These are phyloP conservation scores for Calonectria multiphialidica DNA, from an alignment of 2,329 filamentous ascomycete genomes.

Conservation along the genomic window DNA sequence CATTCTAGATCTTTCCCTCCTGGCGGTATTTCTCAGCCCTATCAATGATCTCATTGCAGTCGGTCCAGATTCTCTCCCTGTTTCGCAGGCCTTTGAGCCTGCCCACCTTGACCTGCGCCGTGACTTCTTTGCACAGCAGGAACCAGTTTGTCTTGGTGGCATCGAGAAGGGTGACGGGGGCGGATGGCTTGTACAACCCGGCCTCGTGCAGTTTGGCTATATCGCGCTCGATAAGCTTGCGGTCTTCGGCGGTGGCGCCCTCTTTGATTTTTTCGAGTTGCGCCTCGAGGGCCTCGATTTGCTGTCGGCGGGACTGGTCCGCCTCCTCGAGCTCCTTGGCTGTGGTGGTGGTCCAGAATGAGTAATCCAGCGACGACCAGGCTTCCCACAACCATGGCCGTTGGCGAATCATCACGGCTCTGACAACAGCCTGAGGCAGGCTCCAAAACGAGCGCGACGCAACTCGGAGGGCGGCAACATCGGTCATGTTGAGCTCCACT, in stretches of 20 bases:
- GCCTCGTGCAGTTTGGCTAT: not conserved
- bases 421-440: slow-evolving; percentile 22
- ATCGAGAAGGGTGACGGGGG: not conserved
- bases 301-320: not conserved
- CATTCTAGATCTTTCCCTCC: slow-evolving; percentile 15
- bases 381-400: slow-evolving; percentile 35
- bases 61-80: slow-evolving; percentile 18
- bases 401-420: slow-evolving; percentile 15
- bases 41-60: slow-evolving; percentile 14
- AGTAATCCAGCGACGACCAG: slow-evolving; percentile 27
- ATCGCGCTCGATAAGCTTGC: not conserved
- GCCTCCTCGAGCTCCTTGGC: not conserved
- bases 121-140: not conserved
- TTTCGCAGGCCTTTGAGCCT: slow-evolving; percentile 17
- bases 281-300: not conserved
- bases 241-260: not conserved
- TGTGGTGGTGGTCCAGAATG: slow-evolving; percentile 33
- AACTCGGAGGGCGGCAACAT: slow-evolving; percentile 27
- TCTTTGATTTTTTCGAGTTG: not conserved
- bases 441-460: slow-evolving; percentile 27
- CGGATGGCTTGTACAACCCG: not conserved
- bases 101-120: not conserved
- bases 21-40: slow-evolving; percentile 8
- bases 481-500: slow-evolving; percentile 17
- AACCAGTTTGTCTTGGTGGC: slow-evolving; percentile 14